Percentiles rank a stretch among this genome's conserved stretches.
Evolutionary conservation across 306 rosid genomes (phyloP).

Genomic region (Malus sieversii): DNA sequence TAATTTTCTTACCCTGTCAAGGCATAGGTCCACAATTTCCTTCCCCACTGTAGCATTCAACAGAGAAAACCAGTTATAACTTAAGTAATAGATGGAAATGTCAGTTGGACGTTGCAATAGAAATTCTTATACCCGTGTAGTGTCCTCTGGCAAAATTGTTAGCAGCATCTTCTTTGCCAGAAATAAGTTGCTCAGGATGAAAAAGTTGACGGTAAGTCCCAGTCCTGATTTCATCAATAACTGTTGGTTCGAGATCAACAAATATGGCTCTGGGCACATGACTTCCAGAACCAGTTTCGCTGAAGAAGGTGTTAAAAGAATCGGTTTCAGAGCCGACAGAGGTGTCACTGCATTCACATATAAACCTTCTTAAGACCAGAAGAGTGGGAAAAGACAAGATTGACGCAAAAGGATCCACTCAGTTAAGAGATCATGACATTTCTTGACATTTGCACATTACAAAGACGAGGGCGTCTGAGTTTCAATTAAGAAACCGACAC

Average conservation of each 20-base stretch:
- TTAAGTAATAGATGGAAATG: neutral
- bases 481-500: neutral
- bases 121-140: conserved; percentile 43
- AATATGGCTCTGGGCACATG: conserved; percentile 70
- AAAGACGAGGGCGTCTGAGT: neutral
- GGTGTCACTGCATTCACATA: conserved; percentile 43
- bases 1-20: conserved; percentile 52
- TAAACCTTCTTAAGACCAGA: conserved; percentile 9
- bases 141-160: conserved; percentile 74
- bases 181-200: conserved; percentile 64
- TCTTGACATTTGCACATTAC: neutral
- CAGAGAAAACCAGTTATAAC: conserved; percentile 10
- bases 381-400: neutral
- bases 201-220: conserved; percentile 62
- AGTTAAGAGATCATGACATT: neutral
- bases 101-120: neutral
- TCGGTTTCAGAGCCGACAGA: conserved; percentile 35
- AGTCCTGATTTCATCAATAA: conserved; percentile 56
- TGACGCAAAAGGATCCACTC: neutral
- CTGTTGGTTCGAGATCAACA: conserved; percentile 69
- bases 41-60: conserved; percentile 51
- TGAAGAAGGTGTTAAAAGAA: conserved; percentile 70
- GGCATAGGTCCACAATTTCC: conserved; percentile 57
- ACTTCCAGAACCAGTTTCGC: conserved; percentile 57
- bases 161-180: conserved; percentile 81